Evolutionary conservation across 2,329 filamentous ascomycete species (phyloP).

Genomic region (Didymella lethalis): DNA sequence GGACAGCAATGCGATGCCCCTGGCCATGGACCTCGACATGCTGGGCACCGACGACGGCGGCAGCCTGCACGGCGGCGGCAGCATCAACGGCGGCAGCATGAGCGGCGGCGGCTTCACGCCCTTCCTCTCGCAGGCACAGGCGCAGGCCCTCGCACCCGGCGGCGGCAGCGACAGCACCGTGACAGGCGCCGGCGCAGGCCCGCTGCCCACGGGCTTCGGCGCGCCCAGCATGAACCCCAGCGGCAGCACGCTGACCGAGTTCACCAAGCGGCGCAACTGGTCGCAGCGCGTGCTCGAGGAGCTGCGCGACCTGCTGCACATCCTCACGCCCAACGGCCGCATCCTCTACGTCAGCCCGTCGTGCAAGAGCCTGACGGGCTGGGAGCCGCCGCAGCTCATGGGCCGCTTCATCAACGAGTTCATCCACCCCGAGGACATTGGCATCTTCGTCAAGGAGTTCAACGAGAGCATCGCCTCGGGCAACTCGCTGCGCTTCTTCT

Average conservation of each 20-base stretch:
- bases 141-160: slow-evolving; percentile 36
- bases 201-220: slow-evolving; percentile 64
- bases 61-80: slow-evolving; percentile 36
- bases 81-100: slow-evolving; percentile 29
- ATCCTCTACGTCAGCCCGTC: slow-evolving; percentile 88
- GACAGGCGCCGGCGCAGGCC: slow-evolving; percentile 61
- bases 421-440: slow-evolving; percentile 85
- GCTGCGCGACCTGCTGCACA: slow-evolving; percentile 85
- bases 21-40: slow-evolving; percentile 54
- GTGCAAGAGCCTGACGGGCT: slow-evolving; percentile 76
- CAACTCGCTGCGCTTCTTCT: slow-evolving; percentile 83
- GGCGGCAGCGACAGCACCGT: slow-evolving; percentile 40
- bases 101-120: slow-evolving; percentile 13
- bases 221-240: slow-evolving; percentile 53
- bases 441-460: slow-evolving; percentile 84
- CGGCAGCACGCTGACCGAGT: slow-evolving; percentile 68
- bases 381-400: slow-evolving; percentile 72
- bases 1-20: slow-evolving; percentile 53
- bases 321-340: slow-evolving; percentile 83
- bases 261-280: slow-evolving; percentile 77
- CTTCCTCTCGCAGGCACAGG: slow-evolving; percentile 19
- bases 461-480: slow-evolving; percentile 86
- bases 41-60: slow-evolving; percentile 30
- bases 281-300: slow-evolving; percentile 88
- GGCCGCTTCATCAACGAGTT: slow-evolving; percentile 81